Evolutionary conservation across 1,139 yeast genomes (phyloP).

Genomic region (Trichomonascaceae sp.): DNA sequence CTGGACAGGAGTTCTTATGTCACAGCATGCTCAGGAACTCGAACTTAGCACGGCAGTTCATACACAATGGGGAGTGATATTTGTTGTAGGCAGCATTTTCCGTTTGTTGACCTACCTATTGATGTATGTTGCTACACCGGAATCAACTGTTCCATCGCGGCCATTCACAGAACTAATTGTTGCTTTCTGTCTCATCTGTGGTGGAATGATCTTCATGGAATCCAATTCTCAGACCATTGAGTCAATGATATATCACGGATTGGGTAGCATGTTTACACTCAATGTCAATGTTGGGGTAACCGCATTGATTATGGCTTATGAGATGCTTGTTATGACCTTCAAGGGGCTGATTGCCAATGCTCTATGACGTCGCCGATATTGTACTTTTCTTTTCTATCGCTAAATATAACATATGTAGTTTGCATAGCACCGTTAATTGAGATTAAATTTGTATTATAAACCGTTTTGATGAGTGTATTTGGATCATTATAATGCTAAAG

Average conservation of each 20-base stretch:
- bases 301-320: conserved; percentile 86
- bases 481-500: too few species aligned
- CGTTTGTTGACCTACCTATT: conserved; percentile 63
- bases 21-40: conserved; percentile 85
- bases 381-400: background rate
- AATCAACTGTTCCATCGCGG: conserved; percentile 44
- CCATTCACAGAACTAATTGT: conserved; percentile 84
- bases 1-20: conserved; percentile 97
- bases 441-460: background rate
- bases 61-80: conserved; percentile 83
- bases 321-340: conserved; percentile 62
- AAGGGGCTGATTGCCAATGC: conserved; percentile 29
- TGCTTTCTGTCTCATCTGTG: conserved; percentile 72
- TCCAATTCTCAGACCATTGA: conserved; percentile 79
- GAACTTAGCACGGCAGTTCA: conserved; percentile 71
- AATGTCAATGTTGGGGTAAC: conserved; percentile 76
- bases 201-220: conserved; percentile 90
- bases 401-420: background rate
- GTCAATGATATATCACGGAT: conserved; percentile 79
- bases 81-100: conserved; percentile 71
- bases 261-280: conserved; percentile 84
- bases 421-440: background rate
- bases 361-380: background rate
- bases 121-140: conserved; percentile 47
- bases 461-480: background rate